phyloP scores from a whole-genome alignment of 176 grass and related monocot genomes.

The Leersia perrieri region DNA sequence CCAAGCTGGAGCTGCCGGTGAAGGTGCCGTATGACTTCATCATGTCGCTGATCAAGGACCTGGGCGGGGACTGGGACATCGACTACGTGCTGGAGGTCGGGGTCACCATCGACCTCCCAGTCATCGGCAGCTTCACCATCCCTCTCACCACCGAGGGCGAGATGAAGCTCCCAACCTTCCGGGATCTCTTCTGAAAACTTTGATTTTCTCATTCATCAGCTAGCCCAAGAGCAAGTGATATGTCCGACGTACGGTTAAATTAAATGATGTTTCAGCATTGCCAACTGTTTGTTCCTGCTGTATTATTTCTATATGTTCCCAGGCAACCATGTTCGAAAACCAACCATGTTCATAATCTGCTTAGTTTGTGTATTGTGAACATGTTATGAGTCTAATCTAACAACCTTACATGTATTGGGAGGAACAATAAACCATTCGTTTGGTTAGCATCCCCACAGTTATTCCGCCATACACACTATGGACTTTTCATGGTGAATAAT shows the following conservation, averaged over 20 bases:
- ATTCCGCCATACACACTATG: too few species aligned
- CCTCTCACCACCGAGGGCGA: constrained; percentile 64
- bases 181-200: constrained; percentile 52
- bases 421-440: too few species aligned
- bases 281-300: background rate
- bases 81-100: constrained; percentile 67
- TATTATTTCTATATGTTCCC: too few species aligned
- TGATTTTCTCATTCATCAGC: background rate
- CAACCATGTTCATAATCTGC: too few species aligned
- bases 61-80: constrained; percentile 75
- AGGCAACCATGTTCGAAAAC: too few species aligned
- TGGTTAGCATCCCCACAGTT: too few species aligned
- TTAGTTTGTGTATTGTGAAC: too few species aligned
- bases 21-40: constrained; percentile 81
- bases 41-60: constrained; percentile 51
- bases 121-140: constrained; percentile 79
- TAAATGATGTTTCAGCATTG: background rate
- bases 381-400: too few species aligned
- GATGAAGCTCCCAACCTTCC: constrained; percentile 76
- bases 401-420: too few species aligned
- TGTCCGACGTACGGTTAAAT: background rate
- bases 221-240: background rate
- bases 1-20: constrained; percentile 72
- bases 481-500: too few species aligned
- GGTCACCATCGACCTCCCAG: constrained; percentile 69